Percentiles rank a stretch among this genome's conserved stretches.
Evolutionary conservation across 129 eudicot species (phyloP).

Genomic region (Flaveria sonorensis): DNA sequence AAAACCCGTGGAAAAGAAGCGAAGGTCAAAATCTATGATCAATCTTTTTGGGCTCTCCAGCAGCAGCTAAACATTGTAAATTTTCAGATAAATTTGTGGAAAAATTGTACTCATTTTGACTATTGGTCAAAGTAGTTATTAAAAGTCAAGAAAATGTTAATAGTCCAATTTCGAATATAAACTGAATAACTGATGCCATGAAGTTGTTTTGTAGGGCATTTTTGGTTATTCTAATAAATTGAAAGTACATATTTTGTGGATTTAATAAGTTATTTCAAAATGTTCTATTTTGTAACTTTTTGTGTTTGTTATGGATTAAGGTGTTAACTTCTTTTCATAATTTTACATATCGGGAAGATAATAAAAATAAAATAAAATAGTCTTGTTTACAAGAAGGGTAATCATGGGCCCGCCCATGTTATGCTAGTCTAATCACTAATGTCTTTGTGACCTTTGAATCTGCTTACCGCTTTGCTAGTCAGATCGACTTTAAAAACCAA

Average conservation of each 20-base stretch:
- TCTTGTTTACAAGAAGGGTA: background rate
- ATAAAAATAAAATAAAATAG: too few species aligned
- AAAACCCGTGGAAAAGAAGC: conserved; percentile 54
- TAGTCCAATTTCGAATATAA: background rate
- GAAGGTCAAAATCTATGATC: conserved; percentile 36
- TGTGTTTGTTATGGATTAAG: background rate
- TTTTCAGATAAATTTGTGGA: background rate
- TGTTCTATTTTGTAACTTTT: background rate
- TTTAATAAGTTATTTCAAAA: background rate
- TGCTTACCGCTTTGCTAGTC: too few species aligned
- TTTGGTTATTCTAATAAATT: background rate
- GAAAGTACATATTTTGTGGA: background rate
- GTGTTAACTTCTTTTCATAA: too few species aligned
- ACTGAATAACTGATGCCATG: background rate
- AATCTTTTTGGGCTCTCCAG: conserved; percentile 47
- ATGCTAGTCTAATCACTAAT: too few species aligned
- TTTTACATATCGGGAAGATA: background rate
- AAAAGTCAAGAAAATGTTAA: background rate
- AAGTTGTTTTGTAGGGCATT: background rate
- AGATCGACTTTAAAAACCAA: too few species aligned
- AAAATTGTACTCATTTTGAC: background rate
- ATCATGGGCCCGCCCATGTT: background rate
- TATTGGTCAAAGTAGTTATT: background rate
- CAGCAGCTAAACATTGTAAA: conserved; percentile 22
- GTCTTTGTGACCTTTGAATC: too few species aligned